A percentile compares a stretch with the other conserved stretches of the same genome.
phyloP scores from a whole-genome alignment of 306 rosid genomes.

The Dicorynia guianensis region DNA sequence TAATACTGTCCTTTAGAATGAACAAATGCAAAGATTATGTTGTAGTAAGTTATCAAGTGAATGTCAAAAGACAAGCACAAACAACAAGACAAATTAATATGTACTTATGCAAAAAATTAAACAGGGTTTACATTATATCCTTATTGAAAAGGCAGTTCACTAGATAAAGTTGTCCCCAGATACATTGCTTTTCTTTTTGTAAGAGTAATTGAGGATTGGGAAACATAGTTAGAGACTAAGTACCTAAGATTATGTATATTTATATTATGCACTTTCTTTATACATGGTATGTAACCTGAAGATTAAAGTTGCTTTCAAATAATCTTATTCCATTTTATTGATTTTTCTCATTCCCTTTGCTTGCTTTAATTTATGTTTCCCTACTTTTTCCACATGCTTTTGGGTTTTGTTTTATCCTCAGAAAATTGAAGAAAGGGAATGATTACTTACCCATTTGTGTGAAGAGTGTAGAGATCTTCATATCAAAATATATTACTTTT shows the following conservation, averaged over 20 bases:
- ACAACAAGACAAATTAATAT: conserved; percentile 72
- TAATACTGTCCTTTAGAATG: conserved; percentile 47
- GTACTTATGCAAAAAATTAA: conserved; percentile 58
- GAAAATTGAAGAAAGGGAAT: conserved; percentile 47
- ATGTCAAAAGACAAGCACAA: conserved; percentile 61
- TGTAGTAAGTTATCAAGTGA: conserved; percentile 45
- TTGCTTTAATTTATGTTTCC: conserved; percentile 47
- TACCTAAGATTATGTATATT: neutral
- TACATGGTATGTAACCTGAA: conserved; percentile 14
- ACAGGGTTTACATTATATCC: conserved; percentile 56
- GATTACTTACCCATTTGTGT: conserved; percentile 51
- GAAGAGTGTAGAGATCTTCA: conserved; percentile 38
- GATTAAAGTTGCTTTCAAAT: conserved; percentile 44
- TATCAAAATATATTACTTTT: conserved; percentile 36
- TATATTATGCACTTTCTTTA: conserved; percentile 22
- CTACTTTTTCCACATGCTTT: conserved; percentile 40
- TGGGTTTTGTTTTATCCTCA: conserved; percentile 47
- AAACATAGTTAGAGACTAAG: conserved; percentile 50
- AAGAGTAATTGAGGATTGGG: conserved; percentile 41
- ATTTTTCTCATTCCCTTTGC: conserved; percentile 36
- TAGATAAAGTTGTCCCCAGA: conserved; percentile 53
- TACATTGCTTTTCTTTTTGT: conserved; percentile 59
- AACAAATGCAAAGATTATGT: conserved; percentile 44
- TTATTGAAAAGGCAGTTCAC: conserved; percentile 55
- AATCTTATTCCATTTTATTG: conserved; percentile 40